Percentiles rank a stretch among this genome's conserved stretches.
phyloP scores from a whole-genome alignment of 208 protist species.

The Leishmania arabica region DNA sequence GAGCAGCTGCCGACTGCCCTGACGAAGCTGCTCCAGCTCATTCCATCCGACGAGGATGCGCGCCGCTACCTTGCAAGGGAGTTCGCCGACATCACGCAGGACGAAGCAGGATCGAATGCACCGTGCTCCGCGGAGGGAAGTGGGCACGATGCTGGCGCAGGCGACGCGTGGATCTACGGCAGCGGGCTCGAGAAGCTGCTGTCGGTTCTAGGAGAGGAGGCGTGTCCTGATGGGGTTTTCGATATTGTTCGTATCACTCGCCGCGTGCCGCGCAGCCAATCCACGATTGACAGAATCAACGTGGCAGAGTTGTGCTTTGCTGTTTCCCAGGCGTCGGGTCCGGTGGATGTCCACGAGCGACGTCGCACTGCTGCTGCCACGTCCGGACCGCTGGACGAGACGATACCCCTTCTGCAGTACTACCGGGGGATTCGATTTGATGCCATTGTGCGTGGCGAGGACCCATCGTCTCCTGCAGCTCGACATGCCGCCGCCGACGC shows the following conservation, averaged over 20 bases:
- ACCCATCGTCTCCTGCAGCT: constrained; percentile 33
- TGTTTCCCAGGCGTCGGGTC: constrained; percentile 60
- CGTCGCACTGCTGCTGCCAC: constrained; percentile 45
- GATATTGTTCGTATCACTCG: constrained; percentile 70
- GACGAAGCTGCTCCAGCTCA: constrained; percentile 42
- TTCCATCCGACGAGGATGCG: constrained; percentile 47
- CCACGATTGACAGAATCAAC: constrained; percentile 61
- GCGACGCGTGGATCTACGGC: constrained; percentile 50
- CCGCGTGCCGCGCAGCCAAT: constrained; percentile 83
- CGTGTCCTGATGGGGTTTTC: constrained; percentile 40
- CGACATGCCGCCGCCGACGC: constrained; percentile 15
- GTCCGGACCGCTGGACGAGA: constrained; percentile 53
- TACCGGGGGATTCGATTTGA: constrained; percentile 76
- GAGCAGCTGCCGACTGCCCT: constrained; percentile 60
- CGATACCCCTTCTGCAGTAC: constrained; percentile 68
- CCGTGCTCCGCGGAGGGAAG: neutral
- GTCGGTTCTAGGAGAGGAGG: constrained; percentile 48
- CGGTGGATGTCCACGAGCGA: constrained; percentile 70
- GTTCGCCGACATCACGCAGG: constrained; percentile 14
- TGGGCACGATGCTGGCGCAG: constrained; percentile 3
- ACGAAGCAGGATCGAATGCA: neutral
- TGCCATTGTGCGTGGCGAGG: constrained; percentile 46
- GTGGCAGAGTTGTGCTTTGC: constrained; percentile 89
- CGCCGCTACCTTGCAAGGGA: constrained; percentile 44
- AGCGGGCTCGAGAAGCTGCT: constrained; percentile 59